Base-by-base conservation (phyloP, 495 filamentous ascomycete species). In the Thermochaetoides thermophila region DNA sequence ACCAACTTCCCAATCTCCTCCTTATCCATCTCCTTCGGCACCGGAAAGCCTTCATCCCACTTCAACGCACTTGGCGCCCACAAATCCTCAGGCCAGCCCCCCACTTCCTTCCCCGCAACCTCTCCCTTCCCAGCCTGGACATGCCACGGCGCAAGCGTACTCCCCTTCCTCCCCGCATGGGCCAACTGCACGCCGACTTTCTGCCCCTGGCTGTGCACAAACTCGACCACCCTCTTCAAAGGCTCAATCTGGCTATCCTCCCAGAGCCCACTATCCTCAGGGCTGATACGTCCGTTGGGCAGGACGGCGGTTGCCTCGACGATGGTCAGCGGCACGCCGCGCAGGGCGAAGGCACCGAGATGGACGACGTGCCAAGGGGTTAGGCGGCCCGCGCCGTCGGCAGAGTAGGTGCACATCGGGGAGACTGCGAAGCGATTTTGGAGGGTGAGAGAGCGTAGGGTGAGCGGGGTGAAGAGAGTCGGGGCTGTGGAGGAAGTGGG, bases 81-180 rank as follows among this genome's bases (percentile, higher is more conserved):
- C 8, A 84, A 71, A 40, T 82, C 61, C 12, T 76, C 65, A 0
- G 70, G 72, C 83, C 83, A 91, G 19, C 65, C 64, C 11, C 68
- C 69, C n/a, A 64, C 55, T 32, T 63, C 55, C 7, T 61, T 56
- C 1, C 68, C 59, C 8, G 63, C 62, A 7, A 71, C 47, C 18
- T 57, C 56, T 29, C 29, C 6, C 21, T 6, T 26, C 6, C 36
- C 18, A 7, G 8, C 5, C 27, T 21, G 31, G 28, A 27, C 29
- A 48, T 55, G 11, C 76, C 75, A 84, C 0, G 77, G 77, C 0
- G 74, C 61, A 2, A 73, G 46, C 0, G 64, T 72, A 42, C 69
- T 74, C 2, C 70, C 77, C 53, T 86, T 86, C 27, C 81, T 66
- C 10, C 81, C 81, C 14, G 78, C 78, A 45, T 86, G 81, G 3